Evolutionary conservation across 306 rosid species (phyloP), one percentile per base, ranked within the genome.

Genomic region (Amphicarpaea edgeworthii): DNA sequence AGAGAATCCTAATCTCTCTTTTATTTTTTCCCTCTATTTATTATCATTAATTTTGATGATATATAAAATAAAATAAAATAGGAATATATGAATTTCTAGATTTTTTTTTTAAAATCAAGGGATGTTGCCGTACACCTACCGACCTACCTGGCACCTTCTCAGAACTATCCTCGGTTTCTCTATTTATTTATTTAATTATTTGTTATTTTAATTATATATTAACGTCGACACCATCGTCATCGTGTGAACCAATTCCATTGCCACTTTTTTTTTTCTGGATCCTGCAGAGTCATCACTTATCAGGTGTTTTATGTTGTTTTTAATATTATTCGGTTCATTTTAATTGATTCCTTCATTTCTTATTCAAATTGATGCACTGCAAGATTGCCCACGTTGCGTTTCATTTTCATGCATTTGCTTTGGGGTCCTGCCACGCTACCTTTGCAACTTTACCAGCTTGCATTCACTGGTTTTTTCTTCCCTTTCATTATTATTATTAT

Each of bases 281-380:
- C 17, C 49, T n/a, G n/a, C n/a, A 12, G 2, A 4, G 8, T 0
- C 7, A 45, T 45, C 60, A 19, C 2, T 10, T 19, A 26, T 19
- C 59, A 42, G 69, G 70, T 45, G 60, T 12, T 12, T 42, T 72
- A 16, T 72, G 68, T 72, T 72, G 77, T 12, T 8, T 8, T 5
- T 54, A 7, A 19, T 6, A 21, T 3, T 0, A 32, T 12, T 12
- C 24, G 4, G 5, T 54, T 23, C 9, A 24, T 4, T 23, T 8
- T 11, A 7, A 11, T 17, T 11, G 57, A 2, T 50, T 50, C 24
- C 15, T 5, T n/a, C 17, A 3, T 46, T 42, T n/a, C 47, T 12
- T 14, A 1, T 1, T 43, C 49, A 43, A 43, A 43, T 12, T 43
- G n/a, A 42, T 12, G 47, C 47, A 2, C 5, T 3, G 6, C 64